phyloP scores from a whole-genome alignment of 2,329 filamentous ascomycete genomes.

The Didymella lethalis region DNA sequence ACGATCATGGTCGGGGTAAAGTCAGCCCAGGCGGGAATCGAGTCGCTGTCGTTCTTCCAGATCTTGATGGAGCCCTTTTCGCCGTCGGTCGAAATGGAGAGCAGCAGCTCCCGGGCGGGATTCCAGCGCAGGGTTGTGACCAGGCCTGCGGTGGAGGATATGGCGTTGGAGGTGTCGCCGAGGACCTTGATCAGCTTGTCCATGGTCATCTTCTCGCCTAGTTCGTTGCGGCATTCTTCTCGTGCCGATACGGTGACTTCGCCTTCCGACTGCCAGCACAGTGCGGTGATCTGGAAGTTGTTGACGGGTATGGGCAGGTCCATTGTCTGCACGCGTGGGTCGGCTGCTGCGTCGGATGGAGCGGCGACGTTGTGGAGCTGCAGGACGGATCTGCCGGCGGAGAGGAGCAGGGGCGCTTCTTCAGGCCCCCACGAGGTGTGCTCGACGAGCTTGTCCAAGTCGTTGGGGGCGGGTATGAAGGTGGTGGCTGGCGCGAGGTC shows the following conservation, averaged over 20 bases:
- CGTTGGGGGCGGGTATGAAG: conserved; percentile 37
- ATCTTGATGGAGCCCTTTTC: conserved; percentile 50
- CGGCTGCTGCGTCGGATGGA: conserved; percentile 13
- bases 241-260: conserved; percentile 47
- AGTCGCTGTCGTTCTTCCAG: conserved; percentile 47
- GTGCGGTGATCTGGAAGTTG: conserved; percentile 46
- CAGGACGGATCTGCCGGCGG: conserved; percentile 48
- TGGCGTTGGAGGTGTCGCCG: conserved; percentile 41
- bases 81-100: conserved; percentile 52
- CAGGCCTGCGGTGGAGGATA: conserved; percentile 49
- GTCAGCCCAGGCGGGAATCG: conserved; percentile 52
- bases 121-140: conserved; percentile 51
- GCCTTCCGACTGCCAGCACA: conserved; percentile 47
- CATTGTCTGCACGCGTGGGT: conserved; percentile 26
- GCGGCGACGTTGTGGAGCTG: conserved; percentile 43
- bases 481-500: conserved; percentile 44
- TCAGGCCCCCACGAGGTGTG: conserved; percentile 49
- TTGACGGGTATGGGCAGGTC: conserved; percentile 41
- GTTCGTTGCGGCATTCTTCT: conserved; percentile 48
- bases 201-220: conserved; percentile 49
- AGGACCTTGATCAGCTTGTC: conserved; percentile 49
- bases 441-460: conserved; percentile 36
- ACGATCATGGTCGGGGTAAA: conserved; percentile 53
- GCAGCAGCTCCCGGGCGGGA: conserved; percentile 40
- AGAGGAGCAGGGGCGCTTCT: conserved; percentile 42